phyloP scores from a whole-genome alignment of 495 filamentous ascomycete genomes.

The Daldinia grandis region DNA sequence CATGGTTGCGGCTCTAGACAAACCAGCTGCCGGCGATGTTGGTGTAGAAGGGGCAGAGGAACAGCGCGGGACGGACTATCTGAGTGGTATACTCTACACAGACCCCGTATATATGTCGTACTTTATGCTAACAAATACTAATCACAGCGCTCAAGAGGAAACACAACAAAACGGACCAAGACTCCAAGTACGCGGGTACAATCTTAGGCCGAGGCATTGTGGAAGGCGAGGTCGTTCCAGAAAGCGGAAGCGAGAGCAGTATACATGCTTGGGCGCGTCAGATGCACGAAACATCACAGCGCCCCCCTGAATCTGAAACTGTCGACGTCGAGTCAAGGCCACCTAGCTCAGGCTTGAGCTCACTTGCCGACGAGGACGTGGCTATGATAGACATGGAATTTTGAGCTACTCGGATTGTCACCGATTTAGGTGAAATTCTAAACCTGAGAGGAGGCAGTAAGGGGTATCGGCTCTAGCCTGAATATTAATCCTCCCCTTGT shows the following conservation, averaged over 20 bases:
- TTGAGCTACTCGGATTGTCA: neutral
- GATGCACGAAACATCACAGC: slow-evolving; percentile 39
- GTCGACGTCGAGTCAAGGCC: slow-evolving; percentile 51
- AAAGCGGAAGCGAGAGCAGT: slow-evolving; percentile 72
- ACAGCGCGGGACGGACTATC: slow-evolving; percentile 69
- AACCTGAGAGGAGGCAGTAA: neutral
- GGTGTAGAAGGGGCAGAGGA: slow-evolving; percentile 44
- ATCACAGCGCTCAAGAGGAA: slow-evolving; percentile 76
- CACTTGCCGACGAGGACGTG: slow-evolving; percentile 56
- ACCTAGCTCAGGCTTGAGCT: slow-evolving; percentile 61
- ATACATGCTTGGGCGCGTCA: slow-evolving; percentile 70
- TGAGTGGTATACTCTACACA: slow-evolving; percentile 62
- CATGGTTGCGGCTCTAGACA: slow-evolving; percentile 64
- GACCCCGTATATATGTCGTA: neutral
- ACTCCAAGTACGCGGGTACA: slow-evolving; percentile 81
- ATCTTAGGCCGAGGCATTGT: slow-evolving; percentile 75
- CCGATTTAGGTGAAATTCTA: neutral
- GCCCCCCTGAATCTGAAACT: slow-evolving; percentile 28
- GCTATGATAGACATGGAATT: slow-evolving; percentile 53
- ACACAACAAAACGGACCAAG: slow-evolving; percentile 80
- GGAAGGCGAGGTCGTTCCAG: slow-evolving; percentile 71
- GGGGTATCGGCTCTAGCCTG: no score
- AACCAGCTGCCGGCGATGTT: slow-evolving; percentile 28
- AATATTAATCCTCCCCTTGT: neutral
- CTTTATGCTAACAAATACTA: slow-evolving; percentile 5